Percentiles rank a stretch among this genome's conserved stretches.
phyloP scores from a whole-genome alignment of 164 flowering plant species.

The Annona cherimola region DNA sequence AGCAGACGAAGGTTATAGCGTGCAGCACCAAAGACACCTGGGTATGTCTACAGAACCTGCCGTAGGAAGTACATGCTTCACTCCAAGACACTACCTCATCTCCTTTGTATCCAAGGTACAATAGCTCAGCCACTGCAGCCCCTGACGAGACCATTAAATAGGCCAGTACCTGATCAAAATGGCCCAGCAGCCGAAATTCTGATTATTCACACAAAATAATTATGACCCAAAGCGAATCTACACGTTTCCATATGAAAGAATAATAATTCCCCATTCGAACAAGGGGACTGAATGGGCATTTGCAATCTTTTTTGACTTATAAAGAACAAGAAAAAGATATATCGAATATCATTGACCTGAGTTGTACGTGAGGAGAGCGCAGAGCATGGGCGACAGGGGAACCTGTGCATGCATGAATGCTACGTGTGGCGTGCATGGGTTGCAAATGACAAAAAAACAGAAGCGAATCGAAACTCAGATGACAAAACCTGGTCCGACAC shows the following conservation, averaged over 20 bases:
- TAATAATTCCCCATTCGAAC: no score
- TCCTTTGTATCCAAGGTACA: constrained; percentile 64
- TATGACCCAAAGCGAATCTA: neutral
- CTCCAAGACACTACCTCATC: constrained; percentile 77
- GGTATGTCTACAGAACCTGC: constrained; percentile 59
- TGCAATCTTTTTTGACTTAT: no score
- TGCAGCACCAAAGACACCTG: constrained; percentile 54
- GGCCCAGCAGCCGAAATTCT: neutral
- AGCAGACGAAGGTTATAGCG: constrained; percentile 47
- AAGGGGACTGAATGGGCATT: neutral
- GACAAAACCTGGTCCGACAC: constrained; percentile 75
- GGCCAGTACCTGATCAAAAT: constrained; percentile 49
- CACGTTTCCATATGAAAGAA: no score
- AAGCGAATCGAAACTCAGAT: neutral
- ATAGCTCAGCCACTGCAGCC: constrained; percentile 52
- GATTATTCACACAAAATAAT: neutral
- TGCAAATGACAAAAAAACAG: neutral
- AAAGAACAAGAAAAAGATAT: neutral
- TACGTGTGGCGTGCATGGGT: neutral
- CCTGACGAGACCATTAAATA: constrained; percentile 75
- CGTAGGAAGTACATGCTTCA: constrained; percentile 67
- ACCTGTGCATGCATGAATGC: neutral
- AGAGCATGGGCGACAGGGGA: neutral
- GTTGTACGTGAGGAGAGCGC: neutral
- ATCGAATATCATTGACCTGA: neutral